These are phyloP conservation scores for Botryotinia globosa DNA, from an alignment of 2,329 filamentous ascomycete species.

Conservation along the genomic window DNA sequence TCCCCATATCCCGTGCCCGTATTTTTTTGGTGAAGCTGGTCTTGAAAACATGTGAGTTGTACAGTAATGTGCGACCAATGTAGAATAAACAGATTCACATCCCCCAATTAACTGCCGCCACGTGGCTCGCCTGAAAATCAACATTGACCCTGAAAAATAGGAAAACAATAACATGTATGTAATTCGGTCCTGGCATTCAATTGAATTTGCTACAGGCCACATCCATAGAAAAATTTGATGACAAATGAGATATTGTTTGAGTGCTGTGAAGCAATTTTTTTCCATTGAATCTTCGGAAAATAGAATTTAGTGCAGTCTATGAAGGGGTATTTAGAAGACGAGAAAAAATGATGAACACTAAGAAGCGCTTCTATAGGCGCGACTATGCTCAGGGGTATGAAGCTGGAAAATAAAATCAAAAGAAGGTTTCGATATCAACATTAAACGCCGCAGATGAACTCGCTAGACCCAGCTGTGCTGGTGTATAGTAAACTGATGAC, in stretches of 20 bases:
- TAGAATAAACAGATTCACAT: conserved; percentile 8
- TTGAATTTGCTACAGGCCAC: conserved; percentile 14
- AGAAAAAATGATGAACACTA: conserved; percentile 28
- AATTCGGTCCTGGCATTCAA: conserved; percentile 16
- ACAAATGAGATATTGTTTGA: conserved; percentile 21
- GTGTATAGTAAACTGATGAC: conserved; percentile 25
- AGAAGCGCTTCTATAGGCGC: conserved; percentile 27
- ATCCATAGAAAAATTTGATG: conserved; percentile 16
- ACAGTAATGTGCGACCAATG: not conserved
- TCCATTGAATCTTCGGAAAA: conserved; percentile 18
- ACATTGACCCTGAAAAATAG: not conserved
- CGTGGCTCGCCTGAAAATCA: conserved; percentile 9
- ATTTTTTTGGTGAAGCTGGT: conserved; percentile 4
- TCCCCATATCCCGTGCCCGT: conserved; percentile 2
- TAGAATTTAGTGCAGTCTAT: conserved; percentile 34
- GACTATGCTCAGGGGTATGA: conserved; percentile 31
- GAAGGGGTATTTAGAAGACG: conserved; percentile 34
- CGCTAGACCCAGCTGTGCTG: conserved; percentile 19
- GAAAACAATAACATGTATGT: conserved; percentile 14
- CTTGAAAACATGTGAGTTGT: conserved; percentile 3
- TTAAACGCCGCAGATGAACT: conserved; percentile 25
- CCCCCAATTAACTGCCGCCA: conserved; percentile 10
- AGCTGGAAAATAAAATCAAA: conserved; percentile 29
- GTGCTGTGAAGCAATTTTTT: conserved; percentile 17
- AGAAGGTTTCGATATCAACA: conserved; percentile 26